These are phyloP conservation scores for Rhodotorula kratochvilovae DNA, from an alignment of 768 basidiomycete species.

Conservation along the genomic window DNA sequence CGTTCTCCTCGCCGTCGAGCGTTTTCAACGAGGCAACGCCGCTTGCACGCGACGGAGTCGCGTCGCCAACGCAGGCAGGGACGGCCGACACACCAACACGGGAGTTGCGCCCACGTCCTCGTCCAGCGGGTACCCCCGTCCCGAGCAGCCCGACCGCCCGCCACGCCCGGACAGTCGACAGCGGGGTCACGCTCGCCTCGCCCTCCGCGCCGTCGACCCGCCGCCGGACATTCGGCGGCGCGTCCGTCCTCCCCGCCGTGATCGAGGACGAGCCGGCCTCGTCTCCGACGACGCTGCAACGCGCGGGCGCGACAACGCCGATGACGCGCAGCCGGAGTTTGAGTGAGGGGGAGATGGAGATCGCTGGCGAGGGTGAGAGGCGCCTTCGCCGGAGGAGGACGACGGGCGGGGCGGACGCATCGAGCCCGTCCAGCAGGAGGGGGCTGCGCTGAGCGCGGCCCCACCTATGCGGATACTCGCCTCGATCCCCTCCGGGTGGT, in stretches of 20 bases:
- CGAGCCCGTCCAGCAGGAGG: too few species aligned
- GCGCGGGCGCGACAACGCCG: not conserved
- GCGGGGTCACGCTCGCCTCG: too few species aligned
- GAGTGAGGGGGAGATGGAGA: not conserved
- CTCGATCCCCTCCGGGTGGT: too few species aligned
- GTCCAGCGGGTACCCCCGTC: not conserved
- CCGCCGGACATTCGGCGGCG: slow-evolving; percentile 7
- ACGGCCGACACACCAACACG: not conserved
- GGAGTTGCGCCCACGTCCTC: slow-evolving; percentile 6
- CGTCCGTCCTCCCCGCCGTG: not conserved
- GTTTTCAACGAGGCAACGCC: not conserved
- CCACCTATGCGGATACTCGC: too few species aligned
- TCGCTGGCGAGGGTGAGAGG: not conserved
- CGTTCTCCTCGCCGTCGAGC: not conserved
- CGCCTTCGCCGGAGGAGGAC: slow-evolving; percentile 11
- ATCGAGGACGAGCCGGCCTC: not conserved
- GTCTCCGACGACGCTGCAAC: not conserved
- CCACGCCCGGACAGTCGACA: too few species aligned
- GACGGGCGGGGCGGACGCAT: not conserved
- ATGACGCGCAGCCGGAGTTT: not conserved
- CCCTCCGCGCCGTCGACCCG: not conserved
- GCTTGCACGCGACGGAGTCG: not conserved
- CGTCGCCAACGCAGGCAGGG: not conserved
- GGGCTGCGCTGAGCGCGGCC: too few species aligned
- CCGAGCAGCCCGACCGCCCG: too few species aligned